phyloP scores from a whole-genome alignment of 345 rosid genomes.

The Murraya koenigii region DNA sequence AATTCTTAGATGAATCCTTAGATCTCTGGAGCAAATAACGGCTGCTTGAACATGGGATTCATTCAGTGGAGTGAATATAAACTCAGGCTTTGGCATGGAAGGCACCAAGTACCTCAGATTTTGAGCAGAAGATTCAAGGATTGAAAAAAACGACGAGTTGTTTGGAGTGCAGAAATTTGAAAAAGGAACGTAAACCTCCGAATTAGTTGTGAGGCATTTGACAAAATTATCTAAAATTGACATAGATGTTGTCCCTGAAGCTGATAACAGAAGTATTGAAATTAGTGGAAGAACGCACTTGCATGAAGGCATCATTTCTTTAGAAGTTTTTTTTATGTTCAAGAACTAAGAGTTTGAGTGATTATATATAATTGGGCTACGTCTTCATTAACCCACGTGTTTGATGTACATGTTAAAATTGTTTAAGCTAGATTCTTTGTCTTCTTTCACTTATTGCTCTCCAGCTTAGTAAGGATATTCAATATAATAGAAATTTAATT shows the following conservation, averaged over 20 bases:
- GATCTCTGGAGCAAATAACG: conserved; percentile 22
- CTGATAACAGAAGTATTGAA: too few species aligned
- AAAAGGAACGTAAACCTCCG: not conserved
- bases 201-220: too few species aligned
- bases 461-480: not conserved
- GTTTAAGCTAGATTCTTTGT: not conserved
- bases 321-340: too few species aligned
- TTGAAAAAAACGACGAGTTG: not conserved
- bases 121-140: conserved; percentile 3
- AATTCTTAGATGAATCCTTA: conserved; percentile 17
- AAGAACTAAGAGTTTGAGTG: too few species aligned
- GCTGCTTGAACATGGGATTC: conserved; percentile 27
- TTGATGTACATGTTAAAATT: too few species aligned
- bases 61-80: conserved; percentile 20
- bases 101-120: conserved; percentile 17
- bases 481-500: too few species aligned
- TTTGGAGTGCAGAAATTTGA: not conserved
- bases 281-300: too few species aligned
- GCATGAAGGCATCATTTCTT: too few species aligned
- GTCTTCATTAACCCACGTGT: too few species aligned
- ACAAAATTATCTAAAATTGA: too few species aligned
- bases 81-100: conserved; percentile 18
- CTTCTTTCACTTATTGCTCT: not conserved
- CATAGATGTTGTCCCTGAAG: too few species aligned
- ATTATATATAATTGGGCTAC: too few species aligned